Evolutionary conservation across 1,284 basidiomycete species (phyloP), one percentile per base, ranked within the genome.

Genomic region (Taiwanofungus camphoratus): DNA sequence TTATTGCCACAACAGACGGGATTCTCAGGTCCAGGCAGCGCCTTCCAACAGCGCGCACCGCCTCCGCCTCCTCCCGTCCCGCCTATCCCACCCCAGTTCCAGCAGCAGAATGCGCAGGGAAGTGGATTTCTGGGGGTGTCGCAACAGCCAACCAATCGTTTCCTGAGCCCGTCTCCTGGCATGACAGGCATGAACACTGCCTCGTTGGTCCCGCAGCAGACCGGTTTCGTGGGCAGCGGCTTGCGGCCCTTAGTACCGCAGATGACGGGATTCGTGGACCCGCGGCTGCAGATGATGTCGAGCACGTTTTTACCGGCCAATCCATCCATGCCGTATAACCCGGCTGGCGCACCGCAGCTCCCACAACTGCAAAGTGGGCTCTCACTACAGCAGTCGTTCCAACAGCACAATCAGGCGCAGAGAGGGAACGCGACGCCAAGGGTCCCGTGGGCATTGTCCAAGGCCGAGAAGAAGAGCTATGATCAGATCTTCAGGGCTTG

Each of bases 401-500:
- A 87, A 63, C 83, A 89, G 56, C 76, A 84, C 52, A 88, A 89
- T 58, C 81, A 90, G 62, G 68, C 80, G 41, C 76, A 83, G 46
- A 76, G 82, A 5, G 83, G 87, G 1, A 77, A 79, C 26, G 66
- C 77, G 2, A 71, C 81, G 12, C 89, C 89, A 18, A 83, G 81
- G 56, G 75, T 98, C 19, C 83, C 92, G 0, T 99, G 96, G 95
- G 77, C 83, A 0, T 69, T 98, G 44, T 83, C 82, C 16, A 88
- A 89, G 62, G 80, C 84, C 29, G 95, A 99, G 71, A 93, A 93
- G 73, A 97, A 97, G 73, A 87, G 86, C 56, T 99, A 99, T 60
- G 92, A 98, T 63, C 79, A 89, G 60, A 95, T 98, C 58, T 99
- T 99, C 71, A 75, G 95, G 45, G 89, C 92, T 20, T 99, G 95